Evolutionary conservation across 116 monocot species (phyloP).

Genomic region (Phalaenopsis hybrid): DNA sequence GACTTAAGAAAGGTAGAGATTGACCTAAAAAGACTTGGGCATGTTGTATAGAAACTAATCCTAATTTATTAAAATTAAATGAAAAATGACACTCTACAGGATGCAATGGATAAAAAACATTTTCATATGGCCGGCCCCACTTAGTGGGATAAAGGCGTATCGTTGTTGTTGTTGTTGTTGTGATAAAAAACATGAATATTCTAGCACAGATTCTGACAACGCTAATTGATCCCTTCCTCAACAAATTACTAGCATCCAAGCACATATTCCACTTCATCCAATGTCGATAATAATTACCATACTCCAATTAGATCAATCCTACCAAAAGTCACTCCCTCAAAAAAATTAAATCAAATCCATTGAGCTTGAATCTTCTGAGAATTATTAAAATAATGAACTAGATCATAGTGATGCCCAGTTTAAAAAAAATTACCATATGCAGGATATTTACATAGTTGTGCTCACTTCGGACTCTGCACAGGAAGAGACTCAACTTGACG

Average conservation of each 20-base stretch:
- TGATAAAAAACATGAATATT: background rate
- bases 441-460: background rate
- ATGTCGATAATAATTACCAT: background rate
- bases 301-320: background rate
- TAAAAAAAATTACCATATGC: background rate
- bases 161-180: background rate
- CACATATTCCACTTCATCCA: background rate
- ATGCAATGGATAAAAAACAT: no score
- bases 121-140: no score
- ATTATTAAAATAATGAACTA: background rate
- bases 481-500: background rate
- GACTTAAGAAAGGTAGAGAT: no score
- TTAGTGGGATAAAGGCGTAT: background rate
- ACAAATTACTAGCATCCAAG: background rate
- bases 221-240: background rate
- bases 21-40: no score
- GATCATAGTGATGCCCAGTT: background rate
- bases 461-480: background rate
- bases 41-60: no score
- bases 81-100: no score
- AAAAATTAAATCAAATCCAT: background rate
- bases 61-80: no score
- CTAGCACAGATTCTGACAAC: background rate
- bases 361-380: background rate
- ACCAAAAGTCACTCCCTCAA: background rate